Percentiles rank a stretch among this genome's conserved stretches.
phyloP scores from a whole-genome alignment of 202 grass and related monocot species.

The Elaeis oleifera region DNA sequence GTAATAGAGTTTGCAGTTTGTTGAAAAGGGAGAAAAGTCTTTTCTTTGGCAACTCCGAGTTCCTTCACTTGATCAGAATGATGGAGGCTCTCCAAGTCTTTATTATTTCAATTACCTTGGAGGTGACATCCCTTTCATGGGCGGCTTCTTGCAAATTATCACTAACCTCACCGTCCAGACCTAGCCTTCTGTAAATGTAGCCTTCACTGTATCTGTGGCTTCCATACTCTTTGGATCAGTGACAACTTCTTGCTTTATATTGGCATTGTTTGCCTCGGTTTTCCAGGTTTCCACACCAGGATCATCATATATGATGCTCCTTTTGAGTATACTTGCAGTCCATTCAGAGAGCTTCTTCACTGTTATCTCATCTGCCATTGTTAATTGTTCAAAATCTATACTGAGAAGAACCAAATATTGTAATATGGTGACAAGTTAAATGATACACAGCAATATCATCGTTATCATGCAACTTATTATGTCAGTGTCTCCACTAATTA shows the following conservation, averaged over 20 bases:
- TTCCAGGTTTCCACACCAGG: conserved; percentile 6
- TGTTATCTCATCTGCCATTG: conserved; percentile 41
- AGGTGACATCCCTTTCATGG: too few relatives aligned
- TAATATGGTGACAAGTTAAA: neutral
- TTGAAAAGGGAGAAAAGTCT: too few relatives aligned
- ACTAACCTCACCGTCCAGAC: too few relatives aligned
- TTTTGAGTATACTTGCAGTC: conserved; percentile 43
- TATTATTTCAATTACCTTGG: too few relatives aligned
- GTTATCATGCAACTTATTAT: too few relatives aligned
- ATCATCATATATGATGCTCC: neutral
- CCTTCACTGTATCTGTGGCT: neutral
- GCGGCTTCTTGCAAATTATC: too few relatives aligned
- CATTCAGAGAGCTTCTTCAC: conserved; percentile 56
- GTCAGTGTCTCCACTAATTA: too few relatives aligned
- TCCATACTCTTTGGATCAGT: neutral
- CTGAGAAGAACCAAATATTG: neutral
- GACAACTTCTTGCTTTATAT: neutral
- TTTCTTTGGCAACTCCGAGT: too few relatives aligned
- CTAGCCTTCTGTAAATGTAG: too few relatives aligned
- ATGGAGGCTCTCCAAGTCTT: too few relatives aligned
- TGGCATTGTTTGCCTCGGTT: neutral
- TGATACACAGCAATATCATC: neutral
- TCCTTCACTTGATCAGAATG: too few relatives aligned
- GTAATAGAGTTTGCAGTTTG: too few relatives aligned
- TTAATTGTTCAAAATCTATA: conserved; percentile 1